Evolutionary conservation across 495 filamentous ascomycete species (phyloP).

Genomic region (Penicillium verhagenii): DNA sequence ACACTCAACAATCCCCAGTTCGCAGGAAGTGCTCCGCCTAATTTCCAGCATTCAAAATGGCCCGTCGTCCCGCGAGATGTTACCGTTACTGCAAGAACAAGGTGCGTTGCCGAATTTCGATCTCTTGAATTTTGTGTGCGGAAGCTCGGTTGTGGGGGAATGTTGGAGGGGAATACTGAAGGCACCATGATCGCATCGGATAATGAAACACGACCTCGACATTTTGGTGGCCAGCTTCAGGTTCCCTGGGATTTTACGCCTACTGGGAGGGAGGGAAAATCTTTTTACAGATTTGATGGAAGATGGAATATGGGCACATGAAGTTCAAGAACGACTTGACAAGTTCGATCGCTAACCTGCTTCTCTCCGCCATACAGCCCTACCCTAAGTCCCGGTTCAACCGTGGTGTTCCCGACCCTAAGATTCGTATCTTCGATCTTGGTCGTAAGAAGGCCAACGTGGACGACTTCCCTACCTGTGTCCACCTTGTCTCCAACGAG

Average conservation of each 20-base stretch:
- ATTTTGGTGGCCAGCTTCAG: not conserved
- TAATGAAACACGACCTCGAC: not conserved
- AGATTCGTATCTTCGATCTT: constrained; percentile 99
- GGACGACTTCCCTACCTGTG: constrained; percentile 96
- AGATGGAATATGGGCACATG: not conserved
- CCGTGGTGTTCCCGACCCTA: constrained; percentile 99
- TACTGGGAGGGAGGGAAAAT: not conserved
- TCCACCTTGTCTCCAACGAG: constrained; percentile 99
- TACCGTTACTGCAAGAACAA: constrained; percentile 99
- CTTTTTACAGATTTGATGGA: not conserved
- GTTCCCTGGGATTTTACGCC: not conserved
- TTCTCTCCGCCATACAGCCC: constrained; percentile 54
- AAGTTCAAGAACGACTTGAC: constrained; percentile 7
- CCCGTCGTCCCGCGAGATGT: constrained; percentile 95
- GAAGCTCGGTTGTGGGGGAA: constrained; percentile 36
- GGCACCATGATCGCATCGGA: constrained; percentile 10
- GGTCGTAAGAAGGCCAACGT: constrained; percentile 97
- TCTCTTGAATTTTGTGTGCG: constrained; percentile 31
- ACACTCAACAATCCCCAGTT: constrained; percentile 41
- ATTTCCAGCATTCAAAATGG: constrained; percentile 80
- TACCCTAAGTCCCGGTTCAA: constrained; percentile 99
- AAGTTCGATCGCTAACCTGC: constrained; percentile 28
- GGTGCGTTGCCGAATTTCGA: constrained; percentile 58
- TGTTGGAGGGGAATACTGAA: not conserved
- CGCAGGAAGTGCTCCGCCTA: constrained; percentile 55